Evolutionary conservation across 1,284 basidiomycete species (phyloP), one percentile per base, ranked within the genome.

Genomic region (Limonomyces culmigenus): DNA sequence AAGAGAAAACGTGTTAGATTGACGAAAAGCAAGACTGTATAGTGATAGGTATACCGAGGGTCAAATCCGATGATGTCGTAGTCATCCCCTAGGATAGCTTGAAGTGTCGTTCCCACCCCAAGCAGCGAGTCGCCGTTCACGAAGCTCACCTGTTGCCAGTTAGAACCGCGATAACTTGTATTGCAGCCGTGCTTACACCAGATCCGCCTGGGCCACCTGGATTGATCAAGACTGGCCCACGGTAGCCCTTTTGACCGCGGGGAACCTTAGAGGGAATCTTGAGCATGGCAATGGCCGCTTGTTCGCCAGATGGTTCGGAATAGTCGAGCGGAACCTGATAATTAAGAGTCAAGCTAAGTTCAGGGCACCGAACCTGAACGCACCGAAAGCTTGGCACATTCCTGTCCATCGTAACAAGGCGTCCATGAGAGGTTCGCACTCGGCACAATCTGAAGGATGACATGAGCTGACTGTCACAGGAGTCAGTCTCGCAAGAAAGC

Each of bases 11-110:
- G n/a, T 8, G n/a, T 8, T 8, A 8, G 10, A 27, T 8, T 27
- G 8, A n/a, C 10, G 10, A 27, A 8, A 27, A n/a, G 25, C 8
- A 8, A 27, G 15, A 5, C n/a, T n/a, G n/a, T 8, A 27, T 8
- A 8, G n/a, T 8, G 25, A 35, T 3, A 32, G 33, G 15, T 40
- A 42, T 56, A 53, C 45, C 58, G 47, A 2, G 67, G 67, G 46
- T 70, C 68, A 41, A 70, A 70, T 3, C 63, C 58, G 3, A 71
- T 54, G 10, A 68, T 42, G 41, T 70, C 66, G 41, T 60, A 70
- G 21, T 58, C 49, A 2, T 54, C 52, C 5, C 67, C 67, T 13
- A 67, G 33, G 27, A 65, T 41, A 1, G 40, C 32, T 14, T 52
- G 48, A 16, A 68, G 39, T 2, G 40, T 32, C 3, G 45, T 37